Conservation (phyloP, 768 basidiomycete species). For the Calocybe gangraenosa region DNA sequence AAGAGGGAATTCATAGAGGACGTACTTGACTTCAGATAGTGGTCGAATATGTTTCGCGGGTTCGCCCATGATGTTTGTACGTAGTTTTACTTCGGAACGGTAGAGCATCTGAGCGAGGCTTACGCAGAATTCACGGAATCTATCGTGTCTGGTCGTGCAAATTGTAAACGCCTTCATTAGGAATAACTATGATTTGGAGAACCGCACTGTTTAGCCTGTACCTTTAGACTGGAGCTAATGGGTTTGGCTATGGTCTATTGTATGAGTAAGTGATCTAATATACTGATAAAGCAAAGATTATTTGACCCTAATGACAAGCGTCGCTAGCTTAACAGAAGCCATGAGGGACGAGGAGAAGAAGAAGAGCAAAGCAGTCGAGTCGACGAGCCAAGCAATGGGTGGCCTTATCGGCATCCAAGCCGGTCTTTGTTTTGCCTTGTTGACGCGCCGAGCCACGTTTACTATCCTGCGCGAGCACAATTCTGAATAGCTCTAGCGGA, state of each 20-base stretch:
- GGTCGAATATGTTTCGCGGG: constrained; percentile 69
- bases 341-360: constrained; percentile 20
- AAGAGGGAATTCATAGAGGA: constrained; percentile 9
- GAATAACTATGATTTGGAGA: constrained; percentile 1
- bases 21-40: constrained; percentile 70
- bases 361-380: neutral
- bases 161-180: neutral
- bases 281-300: neutral
- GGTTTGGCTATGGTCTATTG: constrained; percentile 80
- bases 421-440: too few species aligned
- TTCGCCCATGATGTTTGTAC: constrained; percentile 76
- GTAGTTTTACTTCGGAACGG: constrained; percentile 64
- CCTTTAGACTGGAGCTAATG: constrained; percentile 63
- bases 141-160: constrained; percentile 52
- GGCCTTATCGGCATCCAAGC: too few species aligned
- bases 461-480: too few species aligned
- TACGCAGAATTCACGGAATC: constrained; percentile 68
- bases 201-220: constrained; percentile 67
- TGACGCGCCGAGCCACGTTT: too few species aligned
- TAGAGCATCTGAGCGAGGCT: constrained; percentile 75
- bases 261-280: constrained; percentile 2
- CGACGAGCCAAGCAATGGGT: too few species aligned
- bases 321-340: constrained; percentile 73
- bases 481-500: too few species aligned
- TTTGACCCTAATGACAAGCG: constrained; percentile 57